Evolutionary conservation across 345 rosid genomes (phyloP), one percentile per base, ranked within the genome.

Genomic region (Geranium rotundifolium): DNA sequence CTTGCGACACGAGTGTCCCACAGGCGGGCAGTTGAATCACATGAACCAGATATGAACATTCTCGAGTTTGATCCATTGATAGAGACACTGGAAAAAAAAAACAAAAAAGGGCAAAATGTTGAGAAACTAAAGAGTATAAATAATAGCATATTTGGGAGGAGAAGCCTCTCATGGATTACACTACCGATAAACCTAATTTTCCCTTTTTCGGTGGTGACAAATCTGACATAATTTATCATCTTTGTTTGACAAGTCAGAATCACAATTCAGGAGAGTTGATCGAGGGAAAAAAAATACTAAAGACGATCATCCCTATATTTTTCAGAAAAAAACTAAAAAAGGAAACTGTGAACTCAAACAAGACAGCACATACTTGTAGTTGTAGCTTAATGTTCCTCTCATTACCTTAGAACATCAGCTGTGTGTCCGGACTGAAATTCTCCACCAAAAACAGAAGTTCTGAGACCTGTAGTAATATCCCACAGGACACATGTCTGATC

Each of bases 1-100:
- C 99, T 90, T 59, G 99, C 96, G 79, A 77, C 95, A 49, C 99
- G 97, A 63, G 95, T 85, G 72, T 90, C 99, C 99, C 97, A 93
- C 65, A 86, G 72, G 50, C 89, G 84, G 65, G 93, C 95, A 69
- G 99, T 88, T 56, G 80, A 49, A 73, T 95, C 99, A 23, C 96
- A 90, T 4, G 99, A 90, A 75, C 97, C 97, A 74, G 99, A 88
- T 72, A 95, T 83, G 64, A 95, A 95, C 80, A 73, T 57, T 66
- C 84, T 88, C 60, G 95, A 82, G 81, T 77, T 84, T 65, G 88
- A 70, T 61, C 79, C 87, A 65, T 78, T 85, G 52, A 88, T 85
- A 55, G 97, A 95, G 54, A 95, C 79, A 62, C 99, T 95, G 95
- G 52, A 80, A 70, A 15, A n/a, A n/a, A n/a, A n/a, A n/a, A n/a